Evolutionary conservation across 1,139 yeast genomes (phyloP).

Genomic region (Hyphopichia wangnamkhiaoensis): DNA sequence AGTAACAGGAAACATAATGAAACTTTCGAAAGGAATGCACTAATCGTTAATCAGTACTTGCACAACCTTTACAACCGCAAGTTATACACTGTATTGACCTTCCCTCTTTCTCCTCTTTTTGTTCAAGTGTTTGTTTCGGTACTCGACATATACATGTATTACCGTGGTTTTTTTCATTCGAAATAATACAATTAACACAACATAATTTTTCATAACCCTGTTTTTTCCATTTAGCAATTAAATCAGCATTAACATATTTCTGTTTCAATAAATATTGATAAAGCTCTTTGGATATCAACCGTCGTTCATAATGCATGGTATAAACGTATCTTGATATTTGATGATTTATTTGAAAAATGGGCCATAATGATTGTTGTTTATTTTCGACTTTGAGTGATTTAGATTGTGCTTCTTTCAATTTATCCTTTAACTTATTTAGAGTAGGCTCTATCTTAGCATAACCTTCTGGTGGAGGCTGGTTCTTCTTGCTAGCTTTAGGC

Average conservation of each 20-base stretch:
- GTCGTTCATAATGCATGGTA: constrained; percentile 68
- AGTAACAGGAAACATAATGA: too few species aligned
- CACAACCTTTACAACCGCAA: constrained; percentile 90
- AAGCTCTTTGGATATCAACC: constrained; percentile 65
- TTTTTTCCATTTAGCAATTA: constrained; percentile 91
- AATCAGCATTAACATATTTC: constrained; percentile 63
- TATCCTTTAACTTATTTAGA: constrained; percentile 58
- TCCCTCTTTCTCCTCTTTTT: constrained; percentile 26
- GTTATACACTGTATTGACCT: constrained; percentile 64
- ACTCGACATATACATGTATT: constrained; percentile 85
- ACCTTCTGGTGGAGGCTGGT: constrained; percentile 70
- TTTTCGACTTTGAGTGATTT: constrained; percentile 26
- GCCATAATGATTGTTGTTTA: constrained; percentile 68
- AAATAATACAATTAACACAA: constrained; percentile 76
- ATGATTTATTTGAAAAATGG: constrained; percentile 67
- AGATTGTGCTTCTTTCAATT: constrained; percentile 60
- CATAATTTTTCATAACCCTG: constrained; percentile 88
- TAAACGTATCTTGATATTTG: constrained; percentile 78
- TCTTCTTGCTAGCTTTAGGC: constrained; percentile 43
- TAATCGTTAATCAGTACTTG: constrained; percentile 62
- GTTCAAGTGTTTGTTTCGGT: constrained; percentile 57
- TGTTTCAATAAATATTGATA: constrained; percentile 77
- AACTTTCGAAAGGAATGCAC: too few species aligned
- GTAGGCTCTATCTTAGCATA: constrained; percentile 72
- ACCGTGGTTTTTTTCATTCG: constrained; percentile 62